Base-by-base conservation (phyloP, 139 green algal species). In the Mychonastes homosphaera region DNA sequence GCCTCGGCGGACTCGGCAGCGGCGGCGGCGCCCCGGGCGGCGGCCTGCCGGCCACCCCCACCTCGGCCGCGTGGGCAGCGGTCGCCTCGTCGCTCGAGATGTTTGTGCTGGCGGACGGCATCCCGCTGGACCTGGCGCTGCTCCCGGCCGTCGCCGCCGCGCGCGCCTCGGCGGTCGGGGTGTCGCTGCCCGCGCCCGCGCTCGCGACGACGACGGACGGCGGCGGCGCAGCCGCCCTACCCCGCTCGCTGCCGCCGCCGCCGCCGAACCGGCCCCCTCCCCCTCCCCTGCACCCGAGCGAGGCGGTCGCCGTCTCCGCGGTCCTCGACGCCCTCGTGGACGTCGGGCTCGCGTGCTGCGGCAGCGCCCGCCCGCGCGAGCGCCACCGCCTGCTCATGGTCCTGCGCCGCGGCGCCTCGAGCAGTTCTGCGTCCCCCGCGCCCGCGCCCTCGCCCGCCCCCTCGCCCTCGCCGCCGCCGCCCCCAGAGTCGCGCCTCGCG, bases 291-390 rank as follows among this genome's bases (percentile, higher is more conserved):
- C 78, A 85, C 40, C n/a, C n/a, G n/a, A n/a, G n/a, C n/a, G n/a
- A n/a, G n/a, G n/a, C n/a, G n/a, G n/a, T n/a, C n/a, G n/a, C n/a
- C n/a, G n/a, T n/a, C n/a, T 51, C 59, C 2, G 48, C 64, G 6
- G 61, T 90, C n/a, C 70, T 92, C 40, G 83, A 92, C 65, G 77
- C 66, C 28, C 67, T 92, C 19, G 74, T 73, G 0, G 75, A 91
- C 16, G 43, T 35, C 2, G 77, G 92, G 30, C 64, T 92, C 27
- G 74, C 70, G n/a, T 55, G 55, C 23, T 76, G 72, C 41, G 40
- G 64, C 16, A 56, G 64, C 16, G 49, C 60, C 3, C 71, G 73
- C 26, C 52, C 63, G 34, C 72, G 86, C 15, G 53, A 48, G 33
- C 41, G 60, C 26, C 13, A 16, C 18, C 55, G 46, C 6, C 53